Base-by-base conservation (phyloP, 2,329 filamentous ascomycete species). In the Pseudodiploospora longispora region DNA sequence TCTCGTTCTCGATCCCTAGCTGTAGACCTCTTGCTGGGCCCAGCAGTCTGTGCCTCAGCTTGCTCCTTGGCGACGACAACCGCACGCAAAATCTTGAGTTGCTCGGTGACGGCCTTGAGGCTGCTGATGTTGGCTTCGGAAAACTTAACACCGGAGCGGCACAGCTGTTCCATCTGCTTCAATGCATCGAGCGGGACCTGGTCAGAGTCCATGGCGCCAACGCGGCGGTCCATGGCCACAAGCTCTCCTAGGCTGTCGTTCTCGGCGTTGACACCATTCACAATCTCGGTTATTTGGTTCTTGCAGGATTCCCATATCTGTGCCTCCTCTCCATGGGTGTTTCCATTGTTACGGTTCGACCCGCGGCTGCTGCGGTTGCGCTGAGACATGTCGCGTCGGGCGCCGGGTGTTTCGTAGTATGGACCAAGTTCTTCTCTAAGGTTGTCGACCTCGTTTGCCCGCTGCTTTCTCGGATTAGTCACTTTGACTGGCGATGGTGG, bases 11-110 rank as follows among this genome's bases (percentile, higher is more conserved):
- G 19, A 19, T 19, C 19, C 19, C 19, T 19, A 36, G 48, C 47
- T 9, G 52, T 49, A 6, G 53, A 44, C 34, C 58, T 51, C 45
- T 63, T 61, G n/a, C 52, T 48, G 19, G 60, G 59, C 8, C 59
- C 60, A 4, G 59, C 48, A 3, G 60, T 48, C 38, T 57, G 55
- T 3, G 54, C 58, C n/a, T 65, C 63, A 12, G 60, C 55, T 46
- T 66, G 62, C 49, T 71, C 68, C 52, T 71, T 70, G 7, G 67
- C 66, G 10, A 67, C 62, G 35, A 69, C 60, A 4, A 71, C 64
- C 10, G 66, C 68, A 30, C 63, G 60, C 36, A 71, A 50, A 27
- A 71, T 60, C 50, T 65, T 66, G 3, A 71, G 60, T 52, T 68
- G 64, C 46, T 71, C 68, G n/a, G 64, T 63, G 10, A 66, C 54